These are phyloP conservation scores for Cystobasidium slooffiae DNA, from an alignment of 1,284 basidiomycete genomes.

Conservation along the genomic window DNA sequence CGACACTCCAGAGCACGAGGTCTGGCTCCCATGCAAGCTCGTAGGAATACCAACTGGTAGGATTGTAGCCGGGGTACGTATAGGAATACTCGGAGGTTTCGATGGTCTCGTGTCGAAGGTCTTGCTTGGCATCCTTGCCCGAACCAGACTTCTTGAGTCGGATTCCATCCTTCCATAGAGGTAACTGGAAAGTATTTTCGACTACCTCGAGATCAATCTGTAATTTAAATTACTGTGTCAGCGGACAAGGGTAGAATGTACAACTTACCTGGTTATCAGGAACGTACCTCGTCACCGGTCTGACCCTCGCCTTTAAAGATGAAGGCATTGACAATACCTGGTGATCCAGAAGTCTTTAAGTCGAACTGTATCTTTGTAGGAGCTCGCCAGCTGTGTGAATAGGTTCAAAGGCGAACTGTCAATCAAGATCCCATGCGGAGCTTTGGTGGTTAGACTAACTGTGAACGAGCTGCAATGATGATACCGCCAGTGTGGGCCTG, in stretches of 20 bases:
- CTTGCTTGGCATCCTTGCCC: conserved; percentile 20
- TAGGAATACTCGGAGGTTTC: conserved; percentile 29
- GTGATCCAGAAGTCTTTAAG: conserved; percentile 18
- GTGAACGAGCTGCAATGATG: conserved; percentile 9
- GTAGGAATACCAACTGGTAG: conserved; percentile 13
- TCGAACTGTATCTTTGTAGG: conserved; percentile 25
- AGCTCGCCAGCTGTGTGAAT: conserved; percentile 20
- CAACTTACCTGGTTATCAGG: neutral
- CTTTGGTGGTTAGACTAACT: neutral
- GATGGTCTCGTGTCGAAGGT: conserved; percentile 16
- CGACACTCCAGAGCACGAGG: conserved; percentile 27
- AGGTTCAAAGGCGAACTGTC: neutral
- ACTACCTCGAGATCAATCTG: conserved; percentile 32
- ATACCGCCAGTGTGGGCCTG: conserved; percentile 28
- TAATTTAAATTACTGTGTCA: neutral
- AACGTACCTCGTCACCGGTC: conserved; percentile 28
- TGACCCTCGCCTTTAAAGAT: conserved; percentile 30
- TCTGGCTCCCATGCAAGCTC: conserved; percentile 24
- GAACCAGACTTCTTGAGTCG: conserved; percentile 20
- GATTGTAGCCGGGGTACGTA: conserved; percentile 22
- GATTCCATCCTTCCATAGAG: conserved; percentile 19
- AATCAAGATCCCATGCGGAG: neutral
- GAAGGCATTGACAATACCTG: conserved; percentile 35
- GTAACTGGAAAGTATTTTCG: conserved; percentile 24
- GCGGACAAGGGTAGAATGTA: neutral